Evolutionary conservation across 2,329 filamentous ascomycete species (phyloP).

Genomic region (Monosporascus cannonballus): DNA sequence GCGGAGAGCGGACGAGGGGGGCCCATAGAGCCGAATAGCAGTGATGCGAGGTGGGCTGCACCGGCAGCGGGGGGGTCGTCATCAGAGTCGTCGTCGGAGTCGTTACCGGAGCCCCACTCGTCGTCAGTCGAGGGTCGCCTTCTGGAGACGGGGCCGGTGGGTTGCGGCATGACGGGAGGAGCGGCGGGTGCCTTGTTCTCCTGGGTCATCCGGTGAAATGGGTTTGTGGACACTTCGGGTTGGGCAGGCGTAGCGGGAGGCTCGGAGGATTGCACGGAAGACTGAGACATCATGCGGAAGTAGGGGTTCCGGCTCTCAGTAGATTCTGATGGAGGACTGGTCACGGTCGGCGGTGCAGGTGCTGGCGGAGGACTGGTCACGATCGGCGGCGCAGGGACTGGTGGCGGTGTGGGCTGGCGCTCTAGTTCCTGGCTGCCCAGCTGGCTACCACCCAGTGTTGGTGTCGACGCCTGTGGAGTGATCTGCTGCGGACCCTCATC

Average conservation of each 20-base stretch:
- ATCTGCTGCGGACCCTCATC: constrained; percentile 73
- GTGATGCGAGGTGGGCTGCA: constrained; percentile 87
- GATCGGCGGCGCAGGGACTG: constrained; percentile 42
- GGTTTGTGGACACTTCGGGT: constrained; percentile 75
- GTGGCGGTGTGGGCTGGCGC: constrained; percentile 43
- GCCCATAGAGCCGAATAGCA: constrained; percentile 94
- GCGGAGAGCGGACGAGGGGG: constrained; percentile 84
- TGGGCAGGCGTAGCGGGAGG: constrained; percentile 40
- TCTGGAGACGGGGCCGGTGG: constrained; percentile 46
- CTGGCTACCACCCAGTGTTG: constrained; percentile 47
- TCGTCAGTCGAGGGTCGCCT: constrained; percentile 51
- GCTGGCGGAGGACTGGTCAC: constrained; percentile 36
- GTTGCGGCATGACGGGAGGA: constrained; percentile 33
- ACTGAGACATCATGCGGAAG: constrained; percentile 79
- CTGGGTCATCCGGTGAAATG: constrained; percentile 82
- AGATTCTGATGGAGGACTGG: constrained; percentile 49
- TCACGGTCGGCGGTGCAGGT: constrained; percentile 43
- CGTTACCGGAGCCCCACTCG: constrained; percentile 81
- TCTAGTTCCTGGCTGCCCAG: constrained; percentile 49
- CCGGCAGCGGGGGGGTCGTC: constrained; percentile 74
- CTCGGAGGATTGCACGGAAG: constrained; percentile 33
- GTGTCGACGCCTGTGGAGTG: constrained; percentile 54
- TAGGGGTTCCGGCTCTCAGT: constrained; percentile 91
- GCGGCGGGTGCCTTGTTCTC: constrained; percentile 44
- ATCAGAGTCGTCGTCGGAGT: constrained; percentile 69